These are phyloP conservation scores for Fusarium siculi DNA, from an alignment of 2,329 filamentous ascomycete genomes.

Conservation along the genomic window DNA sequence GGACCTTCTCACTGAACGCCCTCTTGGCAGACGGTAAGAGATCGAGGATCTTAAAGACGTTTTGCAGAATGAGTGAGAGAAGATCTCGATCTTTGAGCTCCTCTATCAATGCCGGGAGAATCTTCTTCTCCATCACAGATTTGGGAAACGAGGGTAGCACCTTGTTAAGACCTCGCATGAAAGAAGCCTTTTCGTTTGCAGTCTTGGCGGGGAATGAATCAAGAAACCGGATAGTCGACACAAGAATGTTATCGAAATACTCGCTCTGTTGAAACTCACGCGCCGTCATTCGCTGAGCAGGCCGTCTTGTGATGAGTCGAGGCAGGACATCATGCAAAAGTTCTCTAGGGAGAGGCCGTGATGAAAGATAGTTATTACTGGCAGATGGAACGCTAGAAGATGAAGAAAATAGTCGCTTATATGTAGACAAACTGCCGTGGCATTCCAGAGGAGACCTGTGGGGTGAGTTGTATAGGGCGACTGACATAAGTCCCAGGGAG, in stretches of 20 bases:
- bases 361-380: constrained; percentile 86
- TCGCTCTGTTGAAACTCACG: constrained; percentile 93
- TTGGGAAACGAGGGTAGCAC: constrained; percentile 93
- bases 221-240: constrained; percentile 95
- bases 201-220: constrained; percentile 94
- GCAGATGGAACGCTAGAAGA: constrained; percentile 81
- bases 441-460: constrained; percentile 87
- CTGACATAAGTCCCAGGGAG: constrained; percentile 86
- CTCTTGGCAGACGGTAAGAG: constrained; percentile 80
- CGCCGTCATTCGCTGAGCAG: constrained; percentile 87
- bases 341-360: constrained; percentile 81
- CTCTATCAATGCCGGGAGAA: constrained; percentile 87
- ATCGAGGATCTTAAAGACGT: constrained; percentile 89
- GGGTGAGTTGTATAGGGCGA: constrained; percentile 94
- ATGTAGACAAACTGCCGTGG: constrained; percentile 82
- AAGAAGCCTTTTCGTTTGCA: constrained; percentile 87
- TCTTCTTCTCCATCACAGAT: constrained; percentile 93
- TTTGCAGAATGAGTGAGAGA: constrained; percentile 85
- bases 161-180: constrained; percentile 87
- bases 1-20: constrained; percentile 84
- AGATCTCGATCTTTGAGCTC: constrained; percentile 94
- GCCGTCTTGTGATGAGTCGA: constrained; percentile 84
- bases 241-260: constrained; percentile 96
- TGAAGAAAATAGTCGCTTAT: constrained; percentile 84
- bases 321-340: constrained; percentile 81